Evolutionary conservation across 192 early-diverging fungal genomes (phyloP).

Genomic region (Geranomyces variabilis): DNA sequence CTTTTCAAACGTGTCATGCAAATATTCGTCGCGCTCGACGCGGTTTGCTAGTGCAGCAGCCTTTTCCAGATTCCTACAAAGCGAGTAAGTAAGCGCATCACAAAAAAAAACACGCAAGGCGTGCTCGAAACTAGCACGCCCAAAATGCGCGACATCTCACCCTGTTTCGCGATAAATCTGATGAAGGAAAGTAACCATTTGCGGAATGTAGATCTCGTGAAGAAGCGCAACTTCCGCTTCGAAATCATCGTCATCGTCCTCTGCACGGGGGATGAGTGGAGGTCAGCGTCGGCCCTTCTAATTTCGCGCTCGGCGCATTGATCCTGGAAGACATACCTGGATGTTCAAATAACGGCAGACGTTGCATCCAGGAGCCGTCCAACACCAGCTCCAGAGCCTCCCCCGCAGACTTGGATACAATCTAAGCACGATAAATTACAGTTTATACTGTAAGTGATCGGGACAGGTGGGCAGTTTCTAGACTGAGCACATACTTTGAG

Average conservation of each 20-base stretch:
- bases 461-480: neutral
- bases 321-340: neutral
- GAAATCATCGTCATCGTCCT: neutral
- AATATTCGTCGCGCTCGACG: conserved; percentile 1
- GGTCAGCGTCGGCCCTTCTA: no score
- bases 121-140: no score
- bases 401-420: neutral
- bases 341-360: neutral
- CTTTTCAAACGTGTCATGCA: conserved; percentile 2
- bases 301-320: no score
- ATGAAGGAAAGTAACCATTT: conserved; percentile 71
- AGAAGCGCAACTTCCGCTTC: conserved; percentile 16
- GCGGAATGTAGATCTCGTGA: conserved; percentile 56
- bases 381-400: conserved; percentile 7
- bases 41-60: neutral
- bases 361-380: conserved; percentile 10
- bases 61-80: conserved; percentile 15
- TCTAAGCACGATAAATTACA: no score
- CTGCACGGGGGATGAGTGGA: neutral
- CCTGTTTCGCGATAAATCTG: conserved; percentile 66
- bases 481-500: neutral
- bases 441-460: no score
- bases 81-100: no score
- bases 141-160: no score
- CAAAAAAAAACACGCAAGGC: no score